These are phyloP conservation scores for Fusarium subtropicale DNA, from an alignment of 2,329 filamentous ascomycete genomes.

Conservation along the genomic window DNA sequence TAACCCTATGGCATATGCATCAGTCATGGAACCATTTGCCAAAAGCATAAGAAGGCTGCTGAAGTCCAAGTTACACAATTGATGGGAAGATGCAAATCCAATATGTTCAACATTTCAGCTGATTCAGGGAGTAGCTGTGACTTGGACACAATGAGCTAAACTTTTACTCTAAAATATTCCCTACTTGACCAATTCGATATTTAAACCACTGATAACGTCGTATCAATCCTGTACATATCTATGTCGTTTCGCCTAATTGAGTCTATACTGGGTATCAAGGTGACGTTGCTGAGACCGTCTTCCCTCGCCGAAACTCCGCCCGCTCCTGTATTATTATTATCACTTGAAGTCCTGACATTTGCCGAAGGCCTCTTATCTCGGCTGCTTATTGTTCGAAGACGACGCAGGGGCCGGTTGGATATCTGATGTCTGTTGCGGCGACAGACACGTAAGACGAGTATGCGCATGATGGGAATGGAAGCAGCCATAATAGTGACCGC, in stretches of 20 bases:
- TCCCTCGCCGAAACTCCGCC: background rate
- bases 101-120: too few relatives aligned
- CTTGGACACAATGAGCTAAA: too few relatives aligned
- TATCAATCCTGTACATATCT: background rate
- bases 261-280: background rate
- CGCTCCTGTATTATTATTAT: background rate
- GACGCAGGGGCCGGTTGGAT: background rate
- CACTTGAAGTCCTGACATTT: background rate
- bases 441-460: background rate
- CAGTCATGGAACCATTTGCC: too few relatives aligned
- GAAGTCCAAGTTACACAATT: too few relatives aligned
- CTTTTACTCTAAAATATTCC: background rate
- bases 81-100: too few relatives aligned
- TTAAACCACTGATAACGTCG: background rate
- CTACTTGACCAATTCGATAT: background rate
- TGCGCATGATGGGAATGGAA: background rate
- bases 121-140: too few relatives aligned
- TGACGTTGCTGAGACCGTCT: background rate
- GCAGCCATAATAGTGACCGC: constrained; percentile 7
- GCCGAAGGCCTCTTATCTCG: background rate
- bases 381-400: background rate
- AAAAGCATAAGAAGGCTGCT: too few relatives aligned
- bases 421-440: background rate
- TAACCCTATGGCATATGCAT: too few relatives aligned
- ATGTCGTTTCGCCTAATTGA: background rate